phyloP scores from a whole-genome alignment of 1,284 basidiomycete genomes.

The Leccinum huronense region DNA sequence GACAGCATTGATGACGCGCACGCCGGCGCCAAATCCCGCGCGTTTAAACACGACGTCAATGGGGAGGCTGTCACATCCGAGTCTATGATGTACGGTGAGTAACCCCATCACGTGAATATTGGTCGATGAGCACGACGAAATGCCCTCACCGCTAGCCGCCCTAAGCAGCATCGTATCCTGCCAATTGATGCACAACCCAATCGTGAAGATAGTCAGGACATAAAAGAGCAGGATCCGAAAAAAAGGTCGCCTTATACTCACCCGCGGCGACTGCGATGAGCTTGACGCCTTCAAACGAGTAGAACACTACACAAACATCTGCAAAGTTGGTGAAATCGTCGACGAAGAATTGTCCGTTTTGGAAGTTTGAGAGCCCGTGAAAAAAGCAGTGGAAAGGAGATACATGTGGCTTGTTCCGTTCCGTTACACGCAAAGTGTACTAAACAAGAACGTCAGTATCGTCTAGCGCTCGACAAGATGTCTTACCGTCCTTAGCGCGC shows the following conservation, averaged over 20 bases:
- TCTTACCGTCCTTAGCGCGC: neutral
- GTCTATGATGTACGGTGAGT: constrained; percentile 30
- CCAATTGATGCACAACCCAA: constrained; percentile 56
- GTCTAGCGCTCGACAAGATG: neutral
- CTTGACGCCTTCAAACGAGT: constrained; percentile 73
- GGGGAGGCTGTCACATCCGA: constrained; percentile 52
- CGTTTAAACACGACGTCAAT: constrained; percentile 58
- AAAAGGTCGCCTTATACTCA: constrained; percentile 66
- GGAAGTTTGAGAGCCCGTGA: constrained; percentile 54
- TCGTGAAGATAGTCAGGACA: constrained; percentile 53
- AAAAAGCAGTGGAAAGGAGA: neutral
- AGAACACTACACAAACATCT: constrained; percentile 60
- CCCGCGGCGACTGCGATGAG: constrained; percentile 67
- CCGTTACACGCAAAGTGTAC: neutral
- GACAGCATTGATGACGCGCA: constrained; percentile 56
- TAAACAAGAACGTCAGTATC: neutral
- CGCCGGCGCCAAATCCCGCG: constrained; percentile 57
- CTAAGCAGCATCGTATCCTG: constrained; percentile 47
- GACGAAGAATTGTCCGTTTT: constrained; percentile 48
- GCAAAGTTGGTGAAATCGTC: constrained; percentile 54
- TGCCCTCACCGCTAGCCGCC: constrained; percentile 41
- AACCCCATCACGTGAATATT: neutral
- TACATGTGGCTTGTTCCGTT: neutral
- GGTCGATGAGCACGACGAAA: constrained; percentile 1
- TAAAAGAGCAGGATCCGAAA: constrained; percentile 66